Percentiles rank a stretch among this genome's conserved stretches.
These are phyloP conservation scores for Gymnopilus dilepis DNA, from an alignment of 768 basidiomycete species.

Conservation along the genomic window DNA sequence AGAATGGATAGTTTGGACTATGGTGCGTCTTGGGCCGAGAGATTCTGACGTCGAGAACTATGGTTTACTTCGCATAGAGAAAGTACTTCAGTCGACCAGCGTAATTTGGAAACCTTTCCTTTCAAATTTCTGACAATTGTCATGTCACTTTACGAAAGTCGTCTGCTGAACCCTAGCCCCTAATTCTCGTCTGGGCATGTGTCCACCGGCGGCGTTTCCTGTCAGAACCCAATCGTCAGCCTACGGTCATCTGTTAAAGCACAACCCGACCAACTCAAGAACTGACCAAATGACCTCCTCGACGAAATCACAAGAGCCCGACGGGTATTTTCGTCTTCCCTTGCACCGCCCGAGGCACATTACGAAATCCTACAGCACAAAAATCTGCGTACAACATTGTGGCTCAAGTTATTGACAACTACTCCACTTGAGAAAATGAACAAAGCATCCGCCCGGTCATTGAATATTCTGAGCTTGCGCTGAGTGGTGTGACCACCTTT, in stretches of 20 bases:
- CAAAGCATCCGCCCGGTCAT: not conserved
- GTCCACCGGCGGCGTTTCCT: not conserved
- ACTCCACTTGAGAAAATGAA: not conserved
- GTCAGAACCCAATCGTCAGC: not conserved
- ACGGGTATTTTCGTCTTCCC: not conserved
- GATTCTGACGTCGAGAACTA: no score
- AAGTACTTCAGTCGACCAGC: no score
- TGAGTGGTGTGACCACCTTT: not conserved
- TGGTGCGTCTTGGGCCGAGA: no score
- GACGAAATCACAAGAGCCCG: not conserved
- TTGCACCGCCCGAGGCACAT: not conserved
- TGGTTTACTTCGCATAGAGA: no score
- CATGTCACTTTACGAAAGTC: no score
- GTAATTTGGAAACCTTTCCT: no score
- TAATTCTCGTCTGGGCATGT: no score
- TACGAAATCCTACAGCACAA: not conserved
- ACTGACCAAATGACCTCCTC: not conserved
- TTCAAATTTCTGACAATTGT: no score
- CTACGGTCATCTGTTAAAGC: not conserved
- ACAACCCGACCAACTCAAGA: not conserved
- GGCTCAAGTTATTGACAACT: no score
- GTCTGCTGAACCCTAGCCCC: no score
- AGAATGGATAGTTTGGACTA: no score
- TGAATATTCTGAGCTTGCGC: not conserved
- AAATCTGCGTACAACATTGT: not conserved